These are phyloP conservation scores for Voacanga thouarsii DNA, from an alignment of 257 asterid genomes.

Conservation along the genomic window DNA sequence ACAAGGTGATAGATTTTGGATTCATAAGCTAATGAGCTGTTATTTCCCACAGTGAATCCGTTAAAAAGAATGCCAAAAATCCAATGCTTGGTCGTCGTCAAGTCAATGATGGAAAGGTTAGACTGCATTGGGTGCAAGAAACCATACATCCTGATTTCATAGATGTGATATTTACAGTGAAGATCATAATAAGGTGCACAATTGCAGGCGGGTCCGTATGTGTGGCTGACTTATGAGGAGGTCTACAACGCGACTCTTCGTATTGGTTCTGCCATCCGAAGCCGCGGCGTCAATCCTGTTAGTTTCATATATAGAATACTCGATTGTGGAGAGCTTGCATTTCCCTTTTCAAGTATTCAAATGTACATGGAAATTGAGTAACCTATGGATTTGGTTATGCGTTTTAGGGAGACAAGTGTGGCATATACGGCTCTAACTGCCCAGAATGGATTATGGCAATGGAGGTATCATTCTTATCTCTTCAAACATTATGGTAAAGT, in stretches of 20 bases:
- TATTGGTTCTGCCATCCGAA: constrained; percentile 77
- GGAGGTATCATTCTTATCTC: constrained; percentile 49
- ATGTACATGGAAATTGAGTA: background rate
- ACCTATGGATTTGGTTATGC: background rate
- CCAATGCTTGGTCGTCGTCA: constrained; percentile 73
- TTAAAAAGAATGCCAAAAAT: constrained; percentile 36
- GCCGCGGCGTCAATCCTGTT: constrained; percentile 70
- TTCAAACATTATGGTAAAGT: background rate
- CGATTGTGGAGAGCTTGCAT: background rate
- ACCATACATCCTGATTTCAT: background rate
- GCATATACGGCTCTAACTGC: constrained; percentile 79
- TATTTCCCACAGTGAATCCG: constrained; percentile 36
- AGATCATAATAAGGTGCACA: background rate
- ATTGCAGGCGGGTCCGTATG: constrained; percentile 63
- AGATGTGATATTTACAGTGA: no score
- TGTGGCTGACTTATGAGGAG: constrained; percentile 62
- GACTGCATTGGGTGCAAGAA: background rate
- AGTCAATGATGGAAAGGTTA: constrained; percentile 59
- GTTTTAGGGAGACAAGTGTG: constrained; percentile 76
- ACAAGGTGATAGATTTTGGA: no score
- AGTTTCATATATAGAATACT: constrained; percentile 7
- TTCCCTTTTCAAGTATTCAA: background rate
- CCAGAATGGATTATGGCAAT: constrained; percentile 91
- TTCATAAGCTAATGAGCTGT: no score
- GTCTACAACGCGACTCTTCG: constrained; percentile 45